Conservation (phyloP, 2,329 filamentous ascomycete genomes). For the Elsinoe arachidis region DNA sequence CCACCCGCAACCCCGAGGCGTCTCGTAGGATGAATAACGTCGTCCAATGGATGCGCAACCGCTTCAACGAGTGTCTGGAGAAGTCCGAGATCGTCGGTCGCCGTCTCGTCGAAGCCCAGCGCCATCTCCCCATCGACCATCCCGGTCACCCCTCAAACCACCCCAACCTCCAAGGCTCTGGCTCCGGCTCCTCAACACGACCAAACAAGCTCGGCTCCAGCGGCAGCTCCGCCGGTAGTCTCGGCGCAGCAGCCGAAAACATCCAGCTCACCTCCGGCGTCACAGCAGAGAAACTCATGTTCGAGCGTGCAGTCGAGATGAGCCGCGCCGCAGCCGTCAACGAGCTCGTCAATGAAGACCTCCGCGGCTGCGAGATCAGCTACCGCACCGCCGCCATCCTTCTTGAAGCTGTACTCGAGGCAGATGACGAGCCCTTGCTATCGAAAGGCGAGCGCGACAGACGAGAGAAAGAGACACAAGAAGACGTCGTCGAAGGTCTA, state of each 20-base stretch:
- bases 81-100: slow-evolving; percentile 92
- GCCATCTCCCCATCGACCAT: slow-evolving; percentile 72
- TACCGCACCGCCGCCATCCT: slow-evolving; percentile 91
- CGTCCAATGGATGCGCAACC: slow-evolving; percentile 86
- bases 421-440: slow-evolving; percentile 52
- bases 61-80: slow-evolving; percentile 95
- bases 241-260: slow-evolving; percentile 62
- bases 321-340: slow-evolving; percentile 89
- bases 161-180: slow-evolving; percentile 44
- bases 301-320: slow-evolving; percentile 95
- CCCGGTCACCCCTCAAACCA: slow-evolving; percentile 78
- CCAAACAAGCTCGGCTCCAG: slow-evolving; percentile 21
- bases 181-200: slow-evolving; percentile 18
- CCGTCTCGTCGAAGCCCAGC: slow-evolving; percentile 79
- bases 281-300: slow-evolving; percentile 95
- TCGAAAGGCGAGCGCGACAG: slow-evolving; percentile 36
- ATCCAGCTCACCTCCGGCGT: slow-evolving; percentile 80
- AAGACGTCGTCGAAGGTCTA: slow-evolving; percentile 42
- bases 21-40: slow-evolving; percentile 76
- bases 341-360: slow-evolving; percentile 75
- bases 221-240: slow-evolving; percentile 36
- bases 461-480: slow-evolving; percentile 37
- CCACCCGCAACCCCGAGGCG: slow-evolving; percentile 22
- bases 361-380: slow-evolving; percentile 79
- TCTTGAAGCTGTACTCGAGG: slow-evolving; percentile 88